Percentiles rank a stretch among this genome's conserved stretches.
phyloP scores from a whole-genome alignment of 257 asterid genomes.

The Orobanche coerulescens region DNA sequence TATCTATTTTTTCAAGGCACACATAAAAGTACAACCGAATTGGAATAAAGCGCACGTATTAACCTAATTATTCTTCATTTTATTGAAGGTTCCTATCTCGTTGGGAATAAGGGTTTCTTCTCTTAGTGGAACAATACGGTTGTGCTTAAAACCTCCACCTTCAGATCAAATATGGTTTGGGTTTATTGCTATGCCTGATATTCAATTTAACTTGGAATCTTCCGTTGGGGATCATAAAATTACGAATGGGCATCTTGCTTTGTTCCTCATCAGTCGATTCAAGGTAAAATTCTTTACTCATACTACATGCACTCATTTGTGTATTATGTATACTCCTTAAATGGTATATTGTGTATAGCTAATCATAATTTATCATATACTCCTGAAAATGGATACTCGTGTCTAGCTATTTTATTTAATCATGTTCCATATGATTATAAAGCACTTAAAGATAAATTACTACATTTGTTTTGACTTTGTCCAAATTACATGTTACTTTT shows the following conservation, averaged over 20 bases:
- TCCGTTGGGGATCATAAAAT: conserved; percentile 79
- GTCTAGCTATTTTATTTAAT: background rate
- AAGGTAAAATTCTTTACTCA: conserved; percentile 50
- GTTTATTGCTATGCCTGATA: conserved; percentile 78
- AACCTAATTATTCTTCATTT: conserved; percentile 23
- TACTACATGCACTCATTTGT: conserved; percentile 1
- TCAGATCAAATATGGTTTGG: conserved; percentile 94
- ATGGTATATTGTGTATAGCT: background rate
- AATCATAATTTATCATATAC: background rate
- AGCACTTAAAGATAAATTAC: background rate
- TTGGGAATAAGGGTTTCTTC: conserved; percentile 70
- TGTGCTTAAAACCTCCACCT: conserved; percentile 88
- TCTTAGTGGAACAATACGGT: conserved; percentile 67
- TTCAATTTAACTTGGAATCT: conserved; percentile 74
- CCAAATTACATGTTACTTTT: background rate
- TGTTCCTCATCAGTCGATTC: conserved; percentile 63
- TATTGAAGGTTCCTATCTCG: conserved; percentile 75
- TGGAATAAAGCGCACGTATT: background rate
- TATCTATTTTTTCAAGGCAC: background rate
- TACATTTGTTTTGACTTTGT: background rate
- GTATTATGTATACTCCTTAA: conserved; percentile 1
- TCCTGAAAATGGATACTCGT: conserved; percentile 2
- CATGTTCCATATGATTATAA: background rate
- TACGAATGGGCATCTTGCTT: conserved; percentile 66
- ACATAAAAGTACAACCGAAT: background rate